phyloP scores from a whole-genome alignment of 208 protist species.

The Angomonas deanei region DNA sequence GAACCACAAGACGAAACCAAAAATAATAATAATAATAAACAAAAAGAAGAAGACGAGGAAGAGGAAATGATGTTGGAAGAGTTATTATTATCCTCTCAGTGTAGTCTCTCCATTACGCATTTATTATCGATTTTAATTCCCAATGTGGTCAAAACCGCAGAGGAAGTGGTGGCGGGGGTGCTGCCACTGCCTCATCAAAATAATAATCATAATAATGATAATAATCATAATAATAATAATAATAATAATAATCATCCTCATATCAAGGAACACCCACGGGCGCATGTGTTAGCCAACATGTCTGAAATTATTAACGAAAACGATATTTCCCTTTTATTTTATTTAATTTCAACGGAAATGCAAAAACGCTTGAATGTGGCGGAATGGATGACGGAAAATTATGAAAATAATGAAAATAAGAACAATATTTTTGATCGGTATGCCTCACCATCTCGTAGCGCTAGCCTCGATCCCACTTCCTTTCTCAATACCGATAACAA shows the following conservation, averaged over 20 bases:
- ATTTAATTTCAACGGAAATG: background rate
- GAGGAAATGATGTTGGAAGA: background rate
- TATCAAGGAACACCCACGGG: background rate
- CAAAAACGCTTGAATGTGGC: background rate
- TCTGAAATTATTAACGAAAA: background rate
- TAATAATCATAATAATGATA: too few species aligned
- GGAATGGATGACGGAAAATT: background rate
- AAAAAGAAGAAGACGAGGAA: background rate
- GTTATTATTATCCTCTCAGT: background rate
- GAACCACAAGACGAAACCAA: too few species aligned
- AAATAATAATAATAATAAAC: background rate
- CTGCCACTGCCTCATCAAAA: background rate
- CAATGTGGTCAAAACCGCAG: background rate
- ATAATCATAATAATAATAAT: too few species aligned
- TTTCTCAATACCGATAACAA: too few species aligned
- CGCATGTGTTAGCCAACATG: background rate
- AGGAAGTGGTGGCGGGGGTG: background rate
- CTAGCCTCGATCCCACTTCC: too few species aligned
- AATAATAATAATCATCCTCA: background rate
- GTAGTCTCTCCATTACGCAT: background rate
- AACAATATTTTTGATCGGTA: too few species aligned
- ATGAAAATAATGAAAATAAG: too few species aligned
- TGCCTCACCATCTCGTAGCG: too few species aligned
- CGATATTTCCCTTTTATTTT: background rate
- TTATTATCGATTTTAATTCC: background rate